phyloP scores from a whole-genome alignment of 768 basidiomycete genomes.

The Kwoniella dendrophila region DNA sequence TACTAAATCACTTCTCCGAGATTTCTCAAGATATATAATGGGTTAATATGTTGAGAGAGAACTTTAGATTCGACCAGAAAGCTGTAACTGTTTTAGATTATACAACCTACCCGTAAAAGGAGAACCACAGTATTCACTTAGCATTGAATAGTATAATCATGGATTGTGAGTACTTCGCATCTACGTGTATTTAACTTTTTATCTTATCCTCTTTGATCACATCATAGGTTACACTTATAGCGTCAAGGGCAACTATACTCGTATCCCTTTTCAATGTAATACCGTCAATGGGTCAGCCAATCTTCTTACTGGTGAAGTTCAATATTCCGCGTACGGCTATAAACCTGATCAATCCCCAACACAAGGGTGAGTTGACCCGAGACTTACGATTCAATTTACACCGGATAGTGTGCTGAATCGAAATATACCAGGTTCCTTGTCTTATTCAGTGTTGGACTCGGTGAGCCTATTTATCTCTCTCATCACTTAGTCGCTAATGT shows the following conservation, averaged over 20 bases:
- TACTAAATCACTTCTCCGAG: no score
- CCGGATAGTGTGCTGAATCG: neutral
- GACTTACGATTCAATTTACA: neutral
- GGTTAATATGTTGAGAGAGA: no score
- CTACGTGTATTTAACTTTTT: no score
- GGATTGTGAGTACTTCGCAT: no score
- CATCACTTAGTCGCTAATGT: neutral
- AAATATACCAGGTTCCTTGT: slow-evolving; percentile 13
- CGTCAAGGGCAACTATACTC: neutral
- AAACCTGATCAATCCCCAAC: slow-evolving; percentile 13
- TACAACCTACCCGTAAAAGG: no score
- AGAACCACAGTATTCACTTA: no score
- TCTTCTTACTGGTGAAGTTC: slow-evolving; percentile 17
- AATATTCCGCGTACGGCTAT: slow-evolving; percentile 34
- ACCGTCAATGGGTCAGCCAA: slow-evolving; percentile 25
- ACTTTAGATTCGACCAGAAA: no score
- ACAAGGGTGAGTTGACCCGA: slow-evolving; percentile 27
- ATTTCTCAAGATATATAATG: no score
- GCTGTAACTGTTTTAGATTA: no score
- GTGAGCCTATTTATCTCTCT: neutral
- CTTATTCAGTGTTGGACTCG: slow-evolving; percentile 11
- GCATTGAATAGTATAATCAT: no score
- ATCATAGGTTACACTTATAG: no score
- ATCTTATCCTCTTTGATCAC: no score
- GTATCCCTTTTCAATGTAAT: slow-evolving; percentile 24